Conservation (phyloP, 768 basidiomycete genomes). For the Baorangia bicolor region DNA sequence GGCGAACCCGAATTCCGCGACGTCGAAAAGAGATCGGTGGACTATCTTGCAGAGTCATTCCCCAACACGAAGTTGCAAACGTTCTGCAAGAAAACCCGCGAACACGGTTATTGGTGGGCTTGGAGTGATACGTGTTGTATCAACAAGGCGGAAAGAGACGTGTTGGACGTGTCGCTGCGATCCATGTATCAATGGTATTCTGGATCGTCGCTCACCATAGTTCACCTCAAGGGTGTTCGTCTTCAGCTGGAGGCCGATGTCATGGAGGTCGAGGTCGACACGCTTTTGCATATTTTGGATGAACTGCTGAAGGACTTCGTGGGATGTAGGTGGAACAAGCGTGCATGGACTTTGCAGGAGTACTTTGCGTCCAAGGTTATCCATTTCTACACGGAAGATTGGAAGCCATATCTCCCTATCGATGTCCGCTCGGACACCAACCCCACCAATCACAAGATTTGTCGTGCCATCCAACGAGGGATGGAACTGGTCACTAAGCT, state of each 20-base stretch:
- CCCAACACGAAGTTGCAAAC: slow-evolving; percentile 6
- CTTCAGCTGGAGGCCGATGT: not conserved
- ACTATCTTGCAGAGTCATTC: not conserved
- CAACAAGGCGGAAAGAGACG: slow-evolving; percentile 19
- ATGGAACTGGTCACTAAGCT: slow-evolving; percentile 18
- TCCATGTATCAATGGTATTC: slow-evolving; percentile 31
- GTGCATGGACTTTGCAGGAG: slow-evolving; percentile 25
- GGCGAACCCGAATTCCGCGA: slow-evolving; percentile 9
- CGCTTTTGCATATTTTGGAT: not conserved
- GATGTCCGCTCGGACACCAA: not conserved
- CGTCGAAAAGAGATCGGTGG: not conserved
- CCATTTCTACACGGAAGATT: slow-evolving; percentile 25
- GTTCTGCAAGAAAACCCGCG: slow-evolving; percentile 9
- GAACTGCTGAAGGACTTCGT: slow-evolving; percentile 4
- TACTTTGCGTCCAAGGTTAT: slow-evolving; percentile 22
- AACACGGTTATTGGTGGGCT: slow-evolving; percentile 19
- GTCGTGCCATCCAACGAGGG: slow-evolving; percentile 6
- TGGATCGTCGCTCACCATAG: slow-evolving; percentile 22
- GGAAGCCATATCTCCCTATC: slow-evolving; percentile 20
- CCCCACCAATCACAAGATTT: slow-evolving; percentile 12
- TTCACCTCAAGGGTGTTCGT: slow-evolving; percentile 20
- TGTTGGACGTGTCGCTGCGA: slow-evolving; percentile 14
- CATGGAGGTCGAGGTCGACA: not conserved
- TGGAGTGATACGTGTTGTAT: slow-evolving; percentile 30
- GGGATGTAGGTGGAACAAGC: slow-evolving; percentile 21